A percentile compares a stretch with the other conserved stretches of the same genome.
These are phyloP conservation scores for Trichophyton mentagrophytes DNA, from an alignment of 2,329 filamentous ascomycete species.

Conservation along the genomic window DNA sequence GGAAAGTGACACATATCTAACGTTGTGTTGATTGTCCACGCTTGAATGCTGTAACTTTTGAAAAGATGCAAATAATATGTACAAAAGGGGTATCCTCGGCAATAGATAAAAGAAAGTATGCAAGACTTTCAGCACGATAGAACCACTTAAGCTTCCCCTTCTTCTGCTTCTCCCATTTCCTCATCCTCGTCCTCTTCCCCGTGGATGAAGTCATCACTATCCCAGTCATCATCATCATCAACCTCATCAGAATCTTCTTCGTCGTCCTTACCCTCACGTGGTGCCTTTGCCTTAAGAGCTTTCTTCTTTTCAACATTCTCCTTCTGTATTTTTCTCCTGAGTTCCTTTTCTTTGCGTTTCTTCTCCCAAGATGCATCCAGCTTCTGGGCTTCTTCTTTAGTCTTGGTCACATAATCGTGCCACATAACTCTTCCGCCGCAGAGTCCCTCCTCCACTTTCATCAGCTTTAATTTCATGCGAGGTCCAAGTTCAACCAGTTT, in stretches of 20 bases:
- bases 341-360: conserved; percentile 66
- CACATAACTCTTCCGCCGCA: conserved; percentile 88
- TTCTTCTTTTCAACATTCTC: conserved; percentile 84
- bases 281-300: conserved; percentile 45
- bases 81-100: neutral
- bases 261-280: conserved; percentile 31
- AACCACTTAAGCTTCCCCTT: neutral
- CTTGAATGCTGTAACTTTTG: neutral
- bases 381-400: conserved; percentile 59
- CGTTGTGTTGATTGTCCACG: neutral
- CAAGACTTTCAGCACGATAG: neutral
- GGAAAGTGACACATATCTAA: neutral
- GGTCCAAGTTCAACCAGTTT: conserved; percentile 89
- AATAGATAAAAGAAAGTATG: neutral
- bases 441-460: conserved; percentile 91
- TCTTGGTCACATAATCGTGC: conserved; percentile 91
- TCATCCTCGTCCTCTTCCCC: conserved; percentile 30
- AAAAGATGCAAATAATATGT: neutral
- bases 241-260: conserved; percentile 39
- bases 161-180: conserved; percentile 1
- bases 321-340: conserved; percentile 66
- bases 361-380: conserved; percentile 75
- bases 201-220: conserved; percentile 39
- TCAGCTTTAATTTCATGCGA: conserved; percentile 73
- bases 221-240: conserved; percentile 42